These are phyloP conservation scores for Aspergillus indologenus DNA, from an alignment of 495 filamentous ascomycete genomes.

Conservation along the genomic window DNA sequence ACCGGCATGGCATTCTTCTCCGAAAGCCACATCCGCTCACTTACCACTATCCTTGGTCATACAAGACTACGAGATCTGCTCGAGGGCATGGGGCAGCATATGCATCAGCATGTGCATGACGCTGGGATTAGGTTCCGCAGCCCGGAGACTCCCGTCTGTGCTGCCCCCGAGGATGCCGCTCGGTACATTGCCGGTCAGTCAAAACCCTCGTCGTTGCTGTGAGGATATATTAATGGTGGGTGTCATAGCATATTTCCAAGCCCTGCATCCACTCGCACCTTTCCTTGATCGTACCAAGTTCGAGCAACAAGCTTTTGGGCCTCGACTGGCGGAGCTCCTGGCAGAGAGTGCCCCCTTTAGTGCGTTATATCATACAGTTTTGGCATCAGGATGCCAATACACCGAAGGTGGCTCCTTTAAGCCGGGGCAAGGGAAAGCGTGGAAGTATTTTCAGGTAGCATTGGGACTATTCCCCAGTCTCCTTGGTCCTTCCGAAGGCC, in stretches of 20 bases:
- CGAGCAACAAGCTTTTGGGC: slow-evolving; percentile 21
- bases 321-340: slow-evolving; percentile 10
- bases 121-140: neutral
- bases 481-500: slow-evolving; percentile 20
- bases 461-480: slow-evolving; percentile 26
- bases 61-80: slow-evolving; percentile 34
- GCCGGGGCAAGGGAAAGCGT: slow-evolving; percentile 32
- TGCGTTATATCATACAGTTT: slow-evolving; percentile 34
- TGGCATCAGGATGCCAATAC: slow-evolving; percentile 37
- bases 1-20: slow-evolving; percentile 38
- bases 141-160: neutral
- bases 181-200: neutral
- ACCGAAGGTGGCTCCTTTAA: slow-evolving; percentile 30
- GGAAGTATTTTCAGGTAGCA: slow-evolving; percentile 30
- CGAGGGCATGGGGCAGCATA: slow-evolving; percentile 22
- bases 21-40: slow-evolving; percentile 27
- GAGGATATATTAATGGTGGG: no score
- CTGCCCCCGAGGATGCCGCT: neutral
- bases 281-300: slow-evolving; percentile 33
- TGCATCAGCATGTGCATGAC: slow-evolving; percentile 17
- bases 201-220: neutral
- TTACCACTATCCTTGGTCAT: slow-evolving; percentile 32
- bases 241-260: slow-evolving; percentile 37
- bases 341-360: slow-evolving; percentile 23
- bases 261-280: slow-evolving; percentile 34